Evolutionary conservation across 768 basidiomycete genomes (phyloP).

Genomic region (Mycena olivaceomarginata): DNA sequence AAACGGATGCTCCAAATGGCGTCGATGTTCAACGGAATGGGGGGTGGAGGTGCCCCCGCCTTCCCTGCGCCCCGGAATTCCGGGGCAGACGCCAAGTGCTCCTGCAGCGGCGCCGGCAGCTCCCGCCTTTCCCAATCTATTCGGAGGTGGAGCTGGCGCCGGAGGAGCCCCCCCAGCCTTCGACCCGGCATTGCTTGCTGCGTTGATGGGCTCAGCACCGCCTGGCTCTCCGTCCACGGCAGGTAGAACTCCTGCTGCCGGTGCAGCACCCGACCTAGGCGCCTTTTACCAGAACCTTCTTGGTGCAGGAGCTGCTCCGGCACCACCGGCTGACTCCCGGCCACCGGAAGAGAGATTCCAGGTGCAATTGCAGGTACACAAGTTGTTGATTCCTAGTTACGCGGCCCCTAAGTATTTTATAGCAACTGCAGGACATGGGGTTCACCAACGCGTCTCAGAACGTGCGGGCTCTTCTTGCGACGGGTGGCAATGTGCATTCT

Average conservation of each 20-base stretch:
- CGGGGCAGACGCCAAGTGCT: constrained; percentile 58
- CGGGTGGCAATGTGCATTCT: constrained; percentile 93
- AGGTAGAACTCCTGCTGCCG: constrained; percentile 42
- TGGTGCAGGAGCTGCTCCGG: constrained; percentile 51
- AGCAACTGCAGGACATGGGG: constrained; percentile 98
- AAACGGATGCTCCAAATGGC: constrained; percentile 88
- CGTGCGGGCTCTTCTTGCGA: constrained; percentile 91
- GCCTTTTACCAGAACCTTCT: constrained; percentile 66
- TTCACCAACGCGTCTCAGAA: constrained; percentile 94
- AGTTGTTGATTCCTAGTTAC: constrained; percentile 45
- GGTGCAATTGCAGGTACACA: constrained; percentile 82
- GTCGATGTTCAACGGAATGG: constrained; percentile 63
- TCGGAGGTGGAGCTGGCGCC: constrained; percentile 44
- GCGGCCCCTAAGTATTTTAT: background rate
- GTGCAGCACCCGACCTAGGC: constrained; percentile 61
- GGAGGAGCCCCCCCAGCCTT: constrained; percentile 25
- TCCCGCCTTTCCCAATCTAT: constrained; percentile 47
- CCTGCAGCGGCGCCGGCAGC: constrained; percentile 50
- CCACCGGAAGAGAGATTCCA: constrained; percentile 96
- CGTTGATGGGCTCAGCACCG: constrained; percentile 37
- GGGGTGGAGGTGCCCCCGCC: constrained; percentile 51
- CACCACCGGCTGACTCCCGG: constrained; percentile 79
- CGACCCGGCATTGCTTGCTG: constrained; percentile 38
- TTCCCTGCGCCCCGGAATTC: constrained; percentile 81
- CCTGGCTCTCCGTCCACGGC: constrained; percentile 34